phyloP scores from a whole-genome alignment of 768 basidiomycete genomes.

The Pleurotus eryngii region DNA sequence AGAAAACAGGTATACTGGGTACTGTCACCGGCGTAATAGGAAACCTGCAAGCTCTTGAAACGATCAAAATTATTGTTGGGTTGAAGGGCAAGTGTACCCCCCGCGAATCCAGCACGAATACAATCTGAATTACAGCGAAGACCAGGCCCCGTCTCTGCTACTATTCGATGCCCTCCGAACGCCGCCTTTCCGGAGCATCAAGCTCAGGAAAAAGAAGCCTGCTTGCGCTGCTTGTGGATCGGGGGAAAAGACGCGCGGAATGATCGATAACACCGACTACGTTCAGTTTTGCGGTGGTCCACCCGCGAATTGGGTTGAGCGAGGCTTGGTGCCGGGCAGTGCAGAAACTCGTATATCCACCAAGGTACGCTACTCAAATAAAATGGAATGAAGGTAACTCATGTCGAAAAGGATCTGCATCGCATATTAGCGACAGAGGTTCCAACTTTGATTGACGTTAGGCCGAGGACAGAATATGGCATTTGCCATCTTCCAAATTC shows the following conservation, averaged over 20 bases:
- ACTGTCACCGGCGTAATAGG: conserved; percentile 89
- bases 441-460: conserved; percentile 69
- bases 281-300: conserved; percentile 82
- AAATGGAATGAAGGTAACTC: too few species aligned
- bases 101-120: not conserved
- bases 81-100: conserved; percentile 47
- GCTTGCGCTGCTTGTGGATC: conserved; percentile 76
- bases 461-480: conserved; percentile 75
- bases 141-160: conserved; percentile 60
- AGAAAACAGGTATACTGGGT: conserved; percentile 87
- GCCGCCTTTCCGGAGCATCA: conserved; percentile 79
- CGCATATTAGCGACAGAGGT: conserved; percentile 24
- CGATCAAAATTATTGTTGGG: conserved; percentile 75
- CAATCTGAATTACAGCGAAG: conserved; percentile 26
- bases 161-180: conserved; percentile 69
- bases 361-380: conserved; percentile 21
- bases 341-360: conserved; percentile 39
- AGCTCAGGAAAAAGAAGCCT: conserved; percentile 66
- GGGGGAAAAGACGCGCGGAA: conserved; percentile 37
- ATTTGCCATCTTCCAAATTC: conserved; percentile 81
- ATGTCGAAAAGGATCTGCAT: conserved; percentile 42
- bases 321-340: conserved; percentile 44
- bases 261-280: conserved; percentile 67
- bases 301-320: conserved; percentile 59
- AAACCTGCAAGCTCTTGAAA: conserved; percentile 83